phyloP scores from a whole-genome alignment of 805 yeast genomes.

The Grigorovia yakushimaensis region DNA sequence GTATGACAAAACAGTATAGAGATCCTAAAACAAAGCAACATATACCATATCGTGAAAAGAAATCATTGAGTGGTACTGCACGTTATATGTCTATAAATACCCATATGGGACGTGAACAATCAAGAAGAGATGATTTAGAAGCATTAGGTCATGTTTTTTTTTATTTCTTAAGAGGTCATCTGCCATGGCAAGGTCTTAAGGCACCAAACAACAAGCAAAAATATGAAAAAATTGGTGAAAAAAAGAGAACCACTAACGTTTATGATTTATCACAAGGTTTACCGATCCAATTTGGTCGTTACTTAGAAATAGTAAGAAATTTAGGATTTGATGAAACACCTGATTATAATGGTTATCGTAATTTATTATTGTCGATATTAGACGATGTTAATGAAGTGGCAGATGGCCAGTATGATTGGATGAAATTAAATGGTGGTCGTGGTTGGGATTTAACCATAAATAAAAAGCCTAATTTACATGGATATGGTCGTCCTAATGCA shows the following conservation, averaged over 20 bases:
- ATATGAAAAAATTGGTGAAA: conserved; percentile 95
- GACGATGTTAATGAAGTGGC: conserved; percentile 59
- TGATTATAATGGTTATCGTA: conserved; percentile 79
- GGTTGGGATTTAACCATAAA: conserved; percentile 91
- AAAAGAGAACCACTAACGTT: conserved; percentile 83
- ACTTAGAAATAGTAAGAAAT: conserved; percentile 79
- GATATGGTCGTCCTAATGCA: conserved; percentile 93
- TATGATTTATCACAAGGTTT: conserved; percentile 79
- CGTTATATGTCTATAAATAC: conserved; percentile 97
- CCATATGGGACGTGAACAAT: conserved; percentile 93
- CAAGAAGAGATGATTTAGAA: conserved; percentile 93
- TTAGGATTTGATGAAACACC: conserved; percentile 91
- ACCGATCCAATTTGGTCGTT: conserved; percentile 90
- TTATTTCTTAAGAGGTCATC: conserved; percentile 84
- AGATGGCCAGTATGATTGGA: conserved; percentile 96
- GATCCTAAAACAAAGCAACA: conserved; percentile 94
- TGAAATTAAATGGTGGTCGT: conserved; percentile 87
- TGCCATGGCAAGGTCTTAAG: conserved; percentile 98
- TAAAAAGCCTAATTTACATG: conserved; percentile 89
- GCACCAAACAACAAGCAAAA: conserved; percentile 97
- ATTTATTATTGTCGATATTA: conserved; percentile 67
- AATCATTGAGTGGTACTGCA: conserved; percentile 95
- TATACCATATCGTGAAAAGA: conserved; percentile 93
- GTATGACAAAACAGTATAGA: conserved; percentile 97
- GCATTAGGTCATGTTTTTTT: conserved; percentile 94